phyloP scores from a whole-genome alignment of 352 stramenopile species.

The Elongisporangium undulatum region DNA sequence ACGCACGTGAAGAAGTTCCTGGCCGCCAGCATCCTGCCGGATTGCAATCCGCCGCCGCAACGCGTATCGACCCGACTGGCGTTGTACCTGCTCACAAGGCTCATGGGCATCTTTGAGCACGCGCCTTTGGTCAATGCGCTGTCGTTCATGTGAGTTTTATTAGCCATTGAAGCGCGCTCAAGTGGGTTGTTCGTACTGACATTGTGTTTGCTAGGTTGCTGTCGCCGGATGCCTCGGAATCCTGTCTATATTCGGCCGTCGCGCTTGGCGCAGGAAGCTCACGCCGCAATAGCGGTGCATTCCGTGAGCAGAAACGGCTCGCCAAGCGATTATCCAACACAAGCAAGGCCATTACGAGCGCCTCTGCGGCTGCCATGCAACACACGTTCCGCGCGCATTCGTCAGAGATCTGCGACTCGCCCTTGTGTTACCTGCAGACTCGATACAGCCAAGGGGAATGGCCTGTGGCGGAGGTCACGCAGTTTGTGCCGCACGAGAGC shows the following conservation, averaged over 20 bases:
- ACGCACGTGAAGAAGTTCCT: constrained; percentile 65
- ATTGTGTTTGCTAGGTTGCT: constrained; percentile 29
- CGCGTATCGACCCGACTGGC: constrained; percentile 73
- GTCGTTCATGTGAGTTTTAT: constrained; percentile 53
- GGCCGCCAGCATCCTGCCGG: constrained; percentile 66
- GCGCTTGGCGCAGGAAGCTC: constrained; percentile 44
- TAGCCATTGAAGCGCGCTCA: background rate
- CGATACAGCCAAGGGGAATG: constrained; percentile 75
- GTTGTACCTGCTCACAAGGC: constrained; percentile 68
- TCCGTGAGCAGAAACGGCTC: background rate
- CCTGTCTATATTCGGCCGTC: constrained; percentile 55
- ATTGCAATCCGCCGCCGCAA: constrained; percentile 66
- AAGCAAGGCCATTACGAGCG: background rate
- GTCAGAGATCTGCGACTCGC: constrained; percentile 40
- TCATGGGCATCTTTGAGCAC: constrained; percentile 76
- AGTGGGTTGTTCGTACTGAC: too few species aligned
- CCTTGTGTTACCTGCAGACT: constrained; percentile 75
- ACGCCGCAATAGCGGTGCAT: background rate
- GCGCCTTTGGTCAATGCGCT: constrained; percentile 80
- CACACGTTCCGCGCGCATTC: constrained; percentile 56
- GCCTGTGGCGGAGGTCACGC: constrained; percentile 65
- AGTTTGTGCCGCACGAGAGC: constrained; percentile 27
- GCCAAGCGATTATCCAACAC: background rate
- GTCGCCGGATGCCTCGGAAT: constrained; percentile 49
- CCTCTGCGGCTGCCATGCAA: background rate